Evolutionary conservation across 2,329 filamentous ascomycete species (phyloP).

Genomic region (Biscogniauxia sp.): DNA sequence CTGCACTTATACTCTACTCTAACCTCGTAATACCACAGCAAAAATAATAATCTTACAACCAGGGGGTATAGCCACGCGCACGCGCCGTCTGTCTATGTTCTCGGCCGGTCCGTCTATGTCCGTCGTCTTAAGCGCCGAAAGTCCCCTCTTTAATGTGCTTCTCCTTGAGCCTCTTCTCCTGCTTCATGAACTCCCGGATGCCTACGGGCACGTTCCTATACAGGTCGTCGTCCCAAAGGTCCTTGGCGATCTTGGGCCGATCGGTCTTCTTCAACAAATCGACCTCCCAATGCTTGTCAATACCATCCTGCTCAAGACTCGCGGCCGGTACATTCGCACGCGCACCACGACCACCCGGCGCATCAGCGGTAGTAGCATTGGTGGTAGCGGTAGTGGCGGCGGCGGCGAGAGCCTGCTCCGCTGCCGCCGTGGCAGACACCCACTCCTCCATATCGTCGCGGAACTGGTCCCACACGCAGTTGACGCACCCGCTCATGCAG

Average conservation of each 20-base stretch:
- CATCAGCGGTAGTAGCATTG: no score
- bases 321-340: slow-evolving; percentile 22
- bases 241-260: slow-evolving; percentile 44
- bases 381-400: no score
- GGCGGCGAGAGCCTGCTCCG: slow-evolving; percentile 48
- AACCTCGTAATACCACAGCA: neutral
- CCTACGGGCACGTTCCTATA: slow-evolving; percentile 84
- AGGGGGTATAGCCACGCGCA: neutral
- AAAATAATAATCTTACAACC: neutral
- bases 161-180: slow-evolving; percentile 84
- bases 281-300: slow-evolving; percentile 62
- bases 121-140: slow-evolving; percentile 35
- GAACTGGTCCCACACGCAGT: slow-evolving; percentile 94
- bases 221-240: slow-evolving; percentile 63
- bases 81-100: slow-evolving; percentile 1
- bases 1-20: no score
- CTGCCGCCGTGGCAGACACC: slow-evolving; percentile 64
- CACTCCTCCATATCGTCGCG: slow-evolving; percentile 92
- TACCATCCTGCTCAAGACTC: slow-evolving; percentile 79
- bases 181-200: slow-evolving; percentile 96
- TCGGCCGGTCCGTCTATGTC: neutral
- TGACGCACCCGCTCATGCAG: slow-evolving; percentile 98
- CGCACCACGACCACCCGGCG: no score
- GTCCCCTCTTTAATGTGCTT: slow-evolving; percentile 62
- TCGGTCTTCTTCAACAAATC: slow-evolving; percentile 33